Percentiles rank a stretch among this genome's conserved stretches.
These are phyloP conservation scores for Friedmanniomyces endolithicus DNA, from an alignment of 495 filamentous ascomycete genomes.

Conservation along the genomic window DNA sequence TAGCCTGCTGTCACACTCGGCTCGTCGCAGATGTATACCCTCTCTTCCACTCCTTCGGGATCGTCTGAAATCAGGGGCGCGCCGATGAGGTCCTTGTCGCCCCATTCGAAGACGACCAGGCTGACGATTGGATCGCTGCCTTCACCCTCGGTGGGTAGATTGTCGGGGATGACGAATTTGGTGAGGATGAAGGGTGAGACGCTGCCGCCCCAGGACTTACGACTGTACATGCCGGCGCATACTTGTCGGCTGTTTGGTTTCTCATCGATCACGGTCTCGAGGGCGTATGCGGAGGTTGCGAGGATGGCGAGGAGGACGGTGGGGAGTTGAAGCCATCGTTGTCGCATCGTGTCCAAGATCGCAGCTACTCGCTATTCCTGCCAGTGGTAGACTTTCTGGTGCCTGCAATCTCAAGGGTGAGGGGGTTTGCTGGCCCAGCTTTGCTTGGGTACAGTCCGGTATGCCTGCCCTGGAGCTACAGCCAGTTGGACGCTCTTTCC, in stretches of 20 bases:
- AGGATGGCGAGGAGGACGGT: constrained; percentile 14
- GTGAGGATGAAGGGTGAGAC: constrained; percentile 79
- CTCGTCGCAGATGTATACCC: constrained; percentile 61
- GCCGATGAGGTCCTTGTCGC: constrained; percentile 70
- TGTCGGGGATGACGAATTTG: constrained; percentile 53
- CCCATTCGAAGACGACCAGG: constrained; percentile 89
- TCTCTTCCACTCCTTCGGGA: not conserved
- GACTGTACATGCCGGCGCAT: constrained; percentile 97
- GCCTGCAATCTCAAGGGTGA: too few relatives aligned
- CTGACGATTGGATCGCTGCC: constrained; percentile 61
- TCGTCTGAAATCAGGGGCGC: constrained; percentile 15
- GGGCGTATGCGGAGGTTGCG: not conserved
- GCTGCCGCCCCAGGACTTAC: constrained; percentile 74
- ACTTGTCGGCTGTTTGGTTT: constrained; percentile 64
- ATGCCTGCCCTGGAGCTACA: too few relatives aligned
- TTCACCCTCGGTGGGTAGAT: constrained; percentile 30
- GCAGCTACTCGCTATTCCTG: not conserved
- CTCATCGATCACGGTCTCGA: constrained; percentile 37
- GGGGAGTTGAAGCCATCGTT: constrained; percentile 8
- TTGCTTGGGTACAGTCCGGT: too few relatives aligned
- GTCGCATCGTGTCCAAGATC: not conserved
- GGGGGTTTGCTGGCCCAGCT: too few relatives aligned
- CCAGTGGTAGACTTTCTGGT: not conserved
- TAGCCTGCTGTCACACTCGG: constrained; percentile 49
- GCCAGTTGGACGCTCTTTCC: too few relatives aligned